Evolutionary conservation across 148 eudicot species (phyloP).

Genomic region (Spergularia bocconei): DNA sequence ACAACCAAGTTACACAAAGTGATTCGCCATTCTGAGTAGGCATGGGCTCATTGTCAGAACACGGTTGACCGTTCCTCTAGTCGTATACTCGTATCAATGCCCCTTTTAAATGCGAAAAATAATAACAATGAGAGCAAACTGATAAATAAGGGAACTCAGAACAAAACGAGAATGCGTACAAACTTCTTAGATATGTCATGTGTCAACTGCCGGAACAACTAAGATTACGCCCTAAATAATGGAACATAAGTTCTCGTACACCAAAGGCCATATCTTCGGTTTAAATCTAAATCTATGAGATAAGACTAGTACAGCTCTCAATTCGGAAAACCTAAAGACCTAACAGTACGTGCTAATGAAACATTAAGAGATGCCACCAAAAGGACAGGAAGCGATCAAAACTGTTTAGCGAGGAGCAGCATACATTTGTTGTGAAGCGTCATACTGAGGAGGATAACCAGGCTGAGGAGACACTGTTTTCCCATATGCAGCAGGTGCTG

Average conservation of each 20-base stretch:
- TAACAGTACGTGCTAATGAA: slow-evolving; percentile 10
- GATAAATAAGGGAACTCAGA: no score
- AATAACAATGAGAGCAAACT: no score
- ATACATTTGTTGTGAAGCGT: slow-evolving; percentile 50
- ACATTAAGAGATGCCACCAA: not conserved
- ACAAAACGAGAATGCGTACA: no score
- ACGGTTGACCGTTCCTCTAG: no score
- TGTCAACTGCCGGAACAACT: not conserved
- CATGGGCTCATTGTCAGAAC: no score
- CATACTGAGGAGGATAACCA: slow-evolving; percentile 56
- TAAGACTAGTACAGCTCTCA: slow-evolving; percentile 2
- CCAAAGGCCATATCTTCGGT: not conserved
- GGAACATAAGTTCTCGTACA: not conserved
- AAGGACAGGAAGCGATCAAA: not conserved
- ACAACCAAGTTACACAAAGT: no score
- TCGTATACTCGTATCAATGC: no score
- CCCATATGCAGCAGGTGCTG: slow-evolving; percentile 28
- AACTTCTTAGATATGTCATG: not conserved
- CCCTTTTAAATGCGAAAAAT: no score
- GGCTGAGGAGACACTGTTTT: slow-evolving; percentile 33
- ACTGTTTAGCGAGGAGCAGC: slow-evolving; percentile 44
- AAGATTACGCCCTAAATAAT: no score
- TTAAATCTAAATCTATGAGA: not conserved
- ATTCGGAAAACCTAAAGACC: not conserved
- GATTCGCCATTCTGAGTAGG: no score